Percentiles rank a stretch among this genome's conserved stretches.
Conservation (phyloP, 2,329 filamentous ascomycete genomes). For the Fusarium secorum region DNA sequence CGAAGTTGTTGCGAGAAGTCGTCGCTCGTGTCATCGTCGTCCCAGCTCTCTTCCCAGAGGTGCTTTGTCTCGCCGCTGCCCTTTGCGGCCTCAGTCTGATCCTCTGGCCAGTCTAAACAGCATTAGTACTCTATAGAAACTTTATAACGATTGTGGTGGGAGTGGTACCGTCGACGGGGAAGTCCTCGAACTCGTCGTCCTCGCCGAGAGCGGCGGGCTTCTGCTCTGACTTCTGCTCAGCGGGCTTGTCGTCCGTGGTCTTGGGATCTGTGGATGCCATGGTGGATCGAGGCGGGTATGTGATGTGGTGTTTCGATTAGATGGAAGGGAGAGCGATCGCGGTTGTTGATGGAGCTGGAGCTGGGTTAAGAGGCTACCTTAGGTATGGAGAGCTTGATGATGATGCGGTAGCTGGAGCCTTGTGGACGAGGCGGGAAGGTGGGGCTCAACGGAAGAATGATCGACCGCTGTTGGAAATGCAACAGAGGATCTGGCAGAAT, state of each 20-base stretch:
- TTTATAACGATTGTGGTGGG: fast-evolving
- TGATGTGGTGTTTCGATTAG: too few species aligned
- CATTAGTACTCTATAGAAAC: not conserved
- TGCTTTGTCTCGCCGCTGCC: slow-evolving; percentile 74
- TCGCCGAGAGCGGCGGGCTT: slow-evolving; percentile 78
- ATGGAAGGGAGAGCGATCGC: not conserved
- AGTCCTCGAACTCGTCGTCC: slow-evolving; percentile 99
- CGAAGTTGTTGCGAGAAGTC: slow-evolving; percentile 95
- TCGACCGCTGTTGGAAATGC: not conserved
- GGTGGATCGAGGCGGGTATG: not conserved
- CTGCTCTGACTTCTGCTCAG: slow-evolving; percentile 40
- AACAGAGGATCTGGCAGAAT: not conserved
- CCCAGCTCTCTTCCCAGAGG: slow-evolving; percentile 99
- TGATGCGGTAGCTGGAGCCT: slow-evolving; percentile 36
- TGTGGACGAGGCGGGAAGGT: slow-evolving; percentile 20
- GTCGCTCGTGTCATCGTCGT: slow-evolving; percentile 96
- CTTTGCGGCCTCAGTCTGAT: slow-evolving; percentile 84
- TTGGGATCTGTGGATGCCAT: slow-evolving; percentile 42
- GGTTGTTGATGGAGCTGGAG: not conserved
- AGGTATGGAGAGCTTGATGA: slow-evolving; percentile 21
- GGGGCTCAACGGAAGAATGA: slow-evolving; percentile 27
- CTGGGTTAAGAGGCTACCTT: not conserved
- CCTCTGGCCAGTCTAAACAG: slow-evolving; percentile 83
- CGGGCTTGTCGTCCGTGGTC: slow-evolving; percentile 39
- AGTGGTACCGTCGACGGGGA: slow-evolving; percentile 86